A percentile compares a stretch with the other conserved stretches of the same genome.
phyloP scores from a whole-genome alignment of 1,284 basidiomycete genomes.

The Bjerkandera adusta region DNA sequence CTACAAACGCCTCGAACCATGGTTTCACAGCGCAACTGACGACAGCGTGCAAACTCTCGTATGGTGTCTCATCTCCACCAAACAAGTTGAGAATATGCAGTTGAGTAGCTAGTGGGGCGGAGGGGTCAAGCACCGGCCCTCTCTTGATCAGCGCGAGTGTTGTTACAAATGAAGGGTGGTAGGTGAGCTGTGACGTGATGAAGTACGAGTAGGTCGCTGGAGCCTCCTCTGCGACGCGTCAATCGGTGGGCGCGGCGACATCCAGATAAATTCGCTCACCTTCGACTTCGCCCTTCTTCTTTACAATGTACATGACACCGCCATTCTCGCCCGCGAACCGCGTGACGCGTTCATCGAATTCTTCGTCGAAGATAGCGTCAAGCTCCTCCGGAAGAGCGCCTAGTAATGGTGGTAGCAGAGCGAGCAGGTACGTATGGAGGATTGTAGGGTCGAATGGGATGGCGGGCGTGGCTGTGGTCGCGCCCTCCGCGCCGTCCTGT shows the following conservation, averaged over 20 bases:
- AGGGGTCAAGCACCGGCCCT: slow-evolving; percentile 77
- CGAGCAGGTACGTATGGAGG: slow-evolving; percentile 65
- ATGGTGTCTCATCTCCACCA: slow-evolving; percentile 88
- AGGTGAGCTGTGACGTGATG: slow-evolving; percentile 73
- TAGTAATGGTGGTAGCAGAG: slow-evolving; percentile 73
- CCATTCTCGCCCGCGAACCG: slow-evolving; percentile 75
- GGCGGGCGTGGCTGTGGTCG: slow-evolving; percentile 17
- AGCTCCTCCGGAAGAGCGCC: slow-evolving; percentile 64
- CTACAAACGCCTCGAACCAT: slow-evolving; percentile 97
- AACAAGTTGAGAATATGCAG: slow-evolving; percentile 93
- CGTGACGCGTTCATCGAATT: slow-evolving; percentile 70
- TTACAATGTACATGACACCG: slow-evolving; percentile 76
- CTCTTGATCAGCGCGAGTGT: slow-evolving; percentile 96
- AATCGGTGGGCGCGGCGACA: slow-evolving; percentile 4
- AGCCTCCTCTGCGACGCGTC: slow-evolving; percentile 49
- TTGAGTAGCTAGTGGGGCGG: slow-evolving; percentile 79
- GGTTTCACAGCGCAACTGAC: slow-evolving; percentile 96
- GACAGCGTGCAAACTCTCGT: slow-evolving; percentile 95
- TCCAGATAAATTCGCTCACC: slow-evolving; percentile 39
- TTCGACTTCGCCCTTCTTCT: slow-evolving; percentile 68
- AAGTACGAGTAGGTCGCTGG: slow-evolving; percentile 65
- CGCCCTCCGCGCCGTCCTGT: slow-evolving; percentile 24
- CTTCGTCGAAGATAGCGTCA: slow-evolving; percentile 66
- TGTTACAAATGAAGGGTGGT: slow-evolving; percentile 78
- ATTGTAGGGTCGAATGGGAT: slow-evolving; percentile 56